Evolutionary conservation across 202 grass and related monocot genomes (phyloP).

Genomic region (Tripidium arundinaceum): DNA sequence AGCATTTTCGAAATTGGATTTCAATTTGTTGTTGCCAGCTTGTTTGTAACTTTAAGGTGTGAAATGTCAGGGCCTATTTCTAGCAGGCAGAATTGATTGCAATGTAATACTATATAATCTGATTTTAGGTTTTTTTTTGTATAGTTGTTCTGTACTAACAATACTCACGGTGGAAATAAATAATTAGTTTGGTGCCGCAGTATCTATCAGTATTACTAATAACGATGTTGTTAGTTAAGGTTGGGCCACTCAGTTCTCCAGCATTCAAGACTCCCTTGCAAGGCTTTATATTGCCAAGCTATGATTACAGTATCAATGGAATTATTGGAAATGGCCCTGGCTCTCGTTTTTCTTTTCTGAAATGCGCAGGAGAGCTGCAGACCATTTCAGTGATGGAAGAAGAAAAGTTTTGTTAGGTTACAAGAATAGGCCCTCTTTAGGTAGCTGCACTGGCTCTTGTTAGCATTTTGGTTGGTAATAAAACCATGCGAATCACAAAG

Average conservation of each 20-base stretch:
- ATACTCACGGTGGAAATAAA: neutral
- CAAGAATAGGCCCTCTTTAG: neutral
- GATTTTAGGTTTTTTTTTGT: neutral
- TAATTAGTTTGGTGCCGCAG: neutral
- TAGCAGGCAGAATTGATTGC: neutral
- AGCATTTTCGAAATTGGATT: neutral
- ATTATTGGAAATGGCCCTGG: neutral
- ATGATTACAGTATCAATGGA: neutral
- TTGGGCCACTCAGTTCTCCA: neutral
- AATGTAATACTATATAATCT: neutral
- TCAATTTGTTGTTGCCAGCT: neutral
- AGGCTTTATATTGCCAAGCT: neutral
- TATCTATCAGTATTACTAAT: constrained; percentile 2
- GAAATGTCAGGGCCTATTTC: neutral
- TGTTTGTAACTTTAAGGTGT: neutral
- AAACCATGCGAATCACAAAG: neutral
- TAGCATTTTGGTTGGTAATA: constrained; percentile 13
- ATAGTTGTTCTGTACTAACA: neutral
- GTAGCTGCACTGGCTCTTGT: neutral
- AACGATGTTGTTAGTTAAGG: neutral
- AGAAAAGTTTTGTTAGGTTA: neutral
- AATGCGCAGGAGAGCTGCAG: too few species aligned
- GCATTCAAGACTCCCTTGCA: neutral
- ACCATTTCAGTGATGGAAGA: too few species aligned
- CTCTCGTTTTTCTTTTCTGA: neutral